A percentile compares a stretch with the other conserved stretches of the same genome.
These are phyloP conservation scores for Polychaeton citri DNA, from an alignment of 2,329 filamentous ascomycete genomes.

Conservation along the genomic window DNA sequence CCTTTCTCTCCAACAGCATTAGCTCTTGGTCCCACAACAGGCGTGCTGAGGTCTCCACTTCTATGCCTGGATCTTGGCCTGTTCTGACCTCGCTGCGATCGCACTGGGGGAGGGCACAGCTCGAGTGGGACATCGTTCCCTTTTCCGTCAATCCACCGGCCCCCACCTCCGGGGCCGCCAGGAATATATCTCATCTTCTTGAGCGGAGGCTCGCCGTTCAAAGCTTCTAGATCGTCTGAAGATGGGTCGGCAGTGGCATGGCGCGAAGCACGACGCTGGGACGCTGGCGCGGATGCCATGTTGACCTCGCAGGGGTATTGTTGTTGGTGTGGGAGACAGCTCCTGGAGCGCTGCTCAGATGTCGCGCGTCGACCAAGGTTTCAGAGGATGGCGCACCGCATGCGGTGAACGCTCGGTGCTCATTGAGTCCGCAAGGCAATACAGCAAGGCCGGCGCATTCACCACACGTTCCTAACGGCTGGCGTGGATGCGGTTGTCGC, in stretches of 20 bases:
- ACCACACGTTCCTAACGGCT: too few species aligned
- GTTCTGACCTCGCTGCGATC: conserved; percentile 25
- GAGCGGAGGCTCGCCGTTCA: conserved; percentile 23
- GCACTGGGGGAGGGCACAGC: conserved; percentile 5
- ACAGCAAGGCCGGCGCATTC: too few species aligned
- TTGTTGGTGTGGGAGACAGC: too few species aligned
- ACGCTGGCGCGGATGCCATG: conserved; percentile 14
- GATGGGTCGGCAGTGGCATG: conserved; percentile 16
- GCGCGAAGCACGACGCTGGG: conserved; percentile 15
- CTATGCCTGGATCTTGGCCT: background rate
- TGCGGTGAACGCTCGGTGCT: too few species aligned
- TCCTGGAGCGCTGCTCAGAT: too few species aligned
- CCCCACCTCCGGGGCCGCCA: conserved; percentile 74
- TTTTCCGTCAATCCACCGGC: conserved; percentile 66
- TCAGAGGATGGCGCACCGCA: too few species aligned
- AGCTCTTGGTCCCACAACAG: conserved; percentile 4
- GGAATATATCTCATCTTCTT: conserved; percentile 57
- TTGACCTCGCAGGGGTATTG: background rate
- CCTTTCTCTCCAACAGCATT: conserved; percentile 3
- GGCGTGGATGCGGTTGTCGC: too few species aligned
- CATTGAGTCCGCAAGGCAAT: too few species aligned
- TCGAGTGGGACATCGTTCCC: conserved; percentile 41
- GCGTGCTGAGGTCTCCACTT: background rate
- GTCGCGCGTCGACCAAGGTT: too few species aligned
- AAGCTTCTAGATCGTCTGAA: conserved; percentile 18